Evolutionary conservation across 2,329 filamentous ascomycete genomes (phyloP).

Genomic region (Monosporascus sp.): DNA sequence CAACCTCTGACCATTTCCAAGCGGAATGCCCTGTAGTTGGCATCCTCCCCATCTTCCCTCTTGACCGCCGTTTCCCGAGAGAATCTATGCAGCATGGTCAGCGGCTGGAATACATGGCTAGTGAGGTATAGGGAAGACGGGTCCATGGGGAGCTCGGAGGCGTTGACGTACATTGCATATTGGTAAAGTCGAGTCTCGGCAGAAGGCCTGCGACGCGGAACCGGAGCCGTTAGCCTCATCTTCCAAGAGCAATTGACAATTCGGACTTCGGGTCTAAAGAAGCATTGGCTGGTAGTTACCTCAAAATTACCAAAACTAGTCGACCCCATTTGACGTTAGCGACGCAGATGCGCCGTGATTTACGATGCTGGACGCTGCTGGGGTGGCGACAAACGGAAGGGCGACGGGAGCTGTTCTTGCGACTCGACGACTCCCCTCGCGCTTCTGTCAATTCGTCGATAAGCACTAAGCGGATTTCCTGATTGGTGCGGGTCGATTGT

Average conservation of each 20-base stretch:
- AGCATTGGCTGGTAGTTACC: constrained; percentile 33
- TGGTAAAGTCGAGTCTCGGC: constrained; percentile 76
- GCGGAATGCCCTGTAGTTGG: constrained; percentile 65
- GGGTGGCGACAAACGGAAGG: constrained; percentile 2
- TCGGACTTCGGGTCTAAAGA: neutral
- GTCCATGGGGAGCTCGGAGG: neutral
- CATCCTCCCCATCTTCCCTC: constrained; percentile 63
- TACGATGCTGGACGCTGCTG: constrained; percentile 8
- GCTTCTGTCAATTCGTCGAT: neutral
- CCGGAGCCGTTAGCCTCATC: constrained; percentile 13
- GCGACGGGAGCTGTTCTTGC: no score
- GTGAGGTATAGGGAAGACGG: neutral
- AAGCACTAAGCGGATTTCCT: neutral
- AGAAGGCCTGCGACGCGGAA: constrained; percentile 59
- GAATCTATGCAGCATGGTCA: constrained; percentile 47
- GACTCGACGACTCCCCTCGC: no score
- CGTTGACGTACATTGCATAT: constrained; percentile 70
- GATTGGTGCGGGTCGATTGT: neutral
- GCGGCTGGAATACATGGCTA: constrained; percentile 3
- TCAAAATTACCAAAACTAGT: constrained; percentile 58
- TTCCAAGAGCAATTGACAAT: neutral
- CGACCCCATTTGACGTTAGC: constrained; percentile 44
- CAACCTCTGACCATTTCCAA: constrained; percentile 61
- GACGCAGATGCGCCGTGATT: constrained; percentile 13
- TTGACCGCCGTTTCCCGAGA: constrained; percentile 56